Conservation (phyloP, 495 filamentous ascomycete species). For the Staphylotrichum tortipilum region DNA sequence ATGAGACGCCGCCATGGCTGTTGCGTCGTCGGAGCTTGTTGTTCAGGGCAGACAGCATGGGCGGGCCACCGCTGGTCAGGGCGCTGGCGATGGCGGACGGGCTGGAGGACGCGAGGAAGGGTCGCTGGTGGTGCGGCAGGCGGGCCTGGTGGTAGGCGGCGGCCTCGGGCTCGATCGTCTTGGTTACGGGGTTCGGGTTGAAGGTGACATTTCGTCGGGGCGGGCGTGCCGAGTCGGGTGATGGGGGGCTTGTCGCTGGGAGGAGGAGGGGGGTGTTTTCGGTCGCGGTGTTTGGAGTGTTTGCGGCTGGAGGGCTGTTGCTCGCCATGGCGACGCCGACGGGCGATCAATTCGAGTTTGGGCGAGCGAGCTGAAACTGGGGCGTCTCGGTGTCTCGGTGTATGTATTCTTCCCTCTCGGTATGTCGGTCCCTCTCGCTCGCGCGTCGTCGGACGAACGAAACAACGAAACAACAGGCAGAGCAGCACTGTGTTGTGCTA, state of each 20-base stretch:
- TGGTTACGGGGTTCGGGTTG: constrained; percentile 40
- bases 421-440: background rate
- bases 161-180: constrained; percentile 42
- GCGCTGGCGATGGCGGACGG: constrained; percentile 24
- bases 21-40: constrained; percentile 79
- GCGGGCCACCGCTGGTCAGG: constrained; percentile 39
- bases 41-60: constrained; percentile 74
- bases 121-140: constrained; percentile 8
- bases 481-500: no score
- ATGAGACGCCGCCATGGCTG: constrained; percentile 49
- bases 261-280: constrained; percentile 37
- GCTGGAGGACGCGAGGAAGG: constrained; percentile 4
- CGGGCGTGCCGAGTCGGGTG: constrained; percentile 29
- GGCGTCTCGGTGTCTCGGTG: background rate
- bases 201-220: constrained; percentile 41
- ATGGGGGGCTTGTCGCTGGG: constrained; percentile 16
- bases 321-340: constrained; percentile 13
- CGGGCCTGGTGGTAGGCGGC: constrained; percentile 8
- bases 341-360: background rate
- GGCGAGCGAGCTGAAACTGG: background rate
- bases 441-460: background rate
- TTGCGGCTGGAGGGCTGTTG: no score
- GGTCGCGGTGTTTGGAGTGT: constrained; percentile 1
- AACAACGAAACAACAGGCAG: background rate
- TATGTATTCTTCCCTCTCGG: no score